These are phyloP conservation scores for Arabidopsis suecica DNA, from an alignment of 345 rosid genomes.

Conservation along the genomic window DNA sequence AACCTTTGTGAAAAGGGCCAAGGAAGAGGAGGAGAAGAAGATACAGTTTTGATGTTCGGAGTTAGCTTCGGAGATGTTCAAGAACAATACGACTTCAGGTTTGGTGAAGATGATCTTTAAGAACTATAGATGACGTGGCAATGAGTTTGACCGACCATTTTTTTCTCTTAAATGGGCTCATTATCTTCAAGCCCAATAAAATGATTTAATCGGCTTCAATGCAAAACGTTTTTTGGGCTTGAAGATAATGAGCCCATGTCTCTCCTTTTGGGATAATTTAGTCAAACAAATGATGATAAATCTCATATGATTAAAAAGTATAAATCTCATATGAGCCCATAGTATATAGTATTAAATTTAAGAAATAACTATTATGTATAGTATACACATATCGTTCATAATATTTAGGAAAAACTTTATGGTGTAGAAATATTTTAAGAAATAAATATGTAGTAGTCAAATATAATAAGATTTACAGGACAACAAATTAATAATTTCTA, in stretches of 20 bases:
- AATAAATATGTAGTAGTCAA: background rate
- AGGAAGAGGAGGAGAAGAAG: background rate
- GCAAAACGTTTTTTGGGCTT: too few species aligned
- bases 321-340: background rate
- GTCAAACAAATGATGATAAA: background rate
- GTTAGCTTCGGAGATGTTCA: conserved; percentile 28
- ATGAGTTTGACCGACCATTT: conserved; percentile 32
- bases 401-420: background rate
- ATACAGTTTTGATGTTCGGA: conserved; percentile 24
- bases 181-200: conserved; percentile 22
- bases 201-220: background rate
- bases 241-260: background rate
- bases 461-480: background rate
- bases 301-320: background rate
- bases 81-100: background rate
- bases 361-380: too few species aligned
- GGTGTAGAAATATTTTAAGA: background rate
- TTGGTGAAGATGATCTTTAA: conserved; percentile 31
- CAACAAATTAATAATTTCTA: background rate
- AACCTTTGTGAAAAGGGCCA: conserved; percentile 29
- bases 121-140: conserved; percentile 24
- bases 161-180: conserved; percentile 1
- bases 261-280: background rate
- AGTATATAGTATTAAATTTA: background rate
- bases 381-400: background rate